phyloP scores from a whole-genome alignment of 2,329 filamentous ascomycete genomes.

The Hypoxylon sp. region DNA sequence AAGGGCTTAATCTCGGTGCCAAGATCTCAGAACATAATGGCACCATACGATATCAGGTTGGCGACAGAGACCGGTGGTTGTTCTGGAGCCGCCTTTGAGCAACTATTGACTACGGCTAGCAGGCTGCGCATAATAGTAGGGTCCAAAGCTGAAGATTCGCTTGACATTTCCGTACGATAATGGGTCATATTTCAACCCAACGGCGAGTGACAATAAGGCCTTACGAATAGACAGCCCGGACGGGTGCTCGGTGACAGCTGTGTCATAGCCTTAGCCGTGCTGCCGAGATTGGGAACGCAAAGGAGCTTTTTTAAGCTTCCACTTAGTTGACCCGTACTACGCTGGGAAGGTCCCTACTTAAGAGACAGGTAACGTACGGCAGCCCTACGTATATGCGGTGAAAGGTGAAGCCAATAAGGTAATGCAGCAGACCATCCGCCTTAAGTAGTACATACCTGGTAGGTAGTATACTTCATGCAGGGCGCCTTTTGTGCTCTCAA shows the following conservation, averaged over 20 bases:
- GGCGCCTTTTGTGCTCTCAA: slow-evolving; percentile 27
- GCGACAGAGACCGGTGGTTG: slow-evolving; percentile 33
- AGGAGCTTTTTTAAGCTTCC: slow-evolving; percentile 36
- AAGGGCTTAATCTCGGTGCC: slow-evolving; percentile 27
- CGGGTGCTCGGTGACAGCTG: slow-evolving; percentile 5
- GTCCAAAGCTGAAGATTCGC: slow-evolving; percentile 23
- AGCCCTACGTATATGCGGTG: slow-evolving; percentile 17
- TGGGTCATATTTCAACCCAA: background rate
- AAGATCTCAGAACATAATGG: slow-evolving; percentile 31
- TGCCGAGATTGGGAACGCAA: slow-evolving; percentile 36
- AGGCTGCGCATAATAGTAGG: slow-evolving; percentile 10
- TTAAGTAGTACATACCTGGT: slow-evolving; percentile 9
- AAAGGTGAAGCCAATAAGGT: slow-evolving; percentile 4
- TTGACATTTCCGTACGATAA: slow-evolving; percentile 11
- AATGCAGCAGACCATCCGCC: background rate
- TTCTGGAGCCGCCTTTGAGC: slow-evolving; percentile 28
- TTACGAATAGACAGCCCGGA: slow-evolving; percentile 26
- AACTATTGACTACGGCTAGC: slow-evolving; percentile 29
- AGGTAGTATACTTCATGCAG: background rate
- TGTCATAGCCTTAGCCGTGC: slow-evolving; percentile 34
- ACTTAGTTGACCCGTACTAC: slow-evolving; percentile 15
- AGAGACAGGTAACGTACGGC: slow-evolving; percentile 15
- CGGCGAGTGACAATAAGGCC: slow-evolving; percentile 17
- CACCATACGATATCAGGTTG: slow-evolving; percentile 43
- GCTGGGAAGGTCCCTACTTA: slow-evolving; percentile 14